A percentile compares a stretch with the other conserved stretches of the same genome.
These are phyloP conservation scores for Lactarius pseudohatsudake DNA, from an alignment of 768 basidiomycete genomes.

Conservation along the genomic window DNA sequence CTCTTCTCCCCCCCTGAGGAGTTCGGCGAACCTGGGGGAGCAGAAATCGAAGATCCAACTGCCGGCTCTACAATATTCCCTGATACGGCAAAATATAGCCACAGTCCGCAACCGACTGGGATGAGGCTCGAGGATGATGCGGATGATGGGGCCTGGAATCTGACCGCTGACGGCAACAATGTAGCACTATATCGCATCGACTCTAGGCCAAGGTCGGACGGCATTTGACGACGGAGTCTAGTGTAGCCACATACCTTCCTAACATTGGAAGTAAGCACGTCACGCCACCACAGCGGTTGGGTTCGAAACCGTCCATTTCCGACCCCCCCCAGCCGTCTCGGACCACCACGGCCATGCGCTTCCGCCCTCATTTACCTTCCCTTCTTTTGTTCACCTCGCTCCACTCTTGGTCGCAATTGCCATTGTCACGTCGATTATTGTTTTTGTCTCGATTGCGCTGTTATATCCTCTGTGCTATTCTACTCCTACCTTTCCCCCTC, in stretches of 20 bases:
- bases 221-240: conserved; percentile 1
- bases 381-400: too few relatives aligned
- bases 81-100: neutral
- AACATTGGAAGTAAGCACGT: neutral
- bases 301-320: neutral
- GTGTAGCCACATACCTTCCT: neutral
- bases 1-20: conserved; percentile 32
- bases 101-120: conserved; percentile 1
- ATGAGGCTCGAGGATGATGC: neutral
- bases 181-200: neutral
- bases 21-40: neutral
- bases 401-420: neutral
- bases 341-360: too few relatives aligned
- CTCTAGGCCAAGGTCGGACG: conserved; percentile 3
- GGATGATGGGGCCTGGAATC: neutral
- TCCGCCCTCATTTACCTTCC: too few relatives aligned
- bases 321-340: neutral
- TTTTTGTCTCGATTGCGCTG: too few relatives aligned
- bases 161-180: neutral
- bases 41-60: neutral
- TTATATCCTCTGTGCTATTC: too few relatives aligned
- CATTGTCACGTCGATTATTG: too few relatives aligned
- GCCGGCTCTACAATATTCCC: neutral
- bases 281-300: neutral
- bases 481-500: neutral